Evolutionary conservation across 768 basidiomycete species (phyloP).

Genomic region (Tylopilus felleus): DNA sequence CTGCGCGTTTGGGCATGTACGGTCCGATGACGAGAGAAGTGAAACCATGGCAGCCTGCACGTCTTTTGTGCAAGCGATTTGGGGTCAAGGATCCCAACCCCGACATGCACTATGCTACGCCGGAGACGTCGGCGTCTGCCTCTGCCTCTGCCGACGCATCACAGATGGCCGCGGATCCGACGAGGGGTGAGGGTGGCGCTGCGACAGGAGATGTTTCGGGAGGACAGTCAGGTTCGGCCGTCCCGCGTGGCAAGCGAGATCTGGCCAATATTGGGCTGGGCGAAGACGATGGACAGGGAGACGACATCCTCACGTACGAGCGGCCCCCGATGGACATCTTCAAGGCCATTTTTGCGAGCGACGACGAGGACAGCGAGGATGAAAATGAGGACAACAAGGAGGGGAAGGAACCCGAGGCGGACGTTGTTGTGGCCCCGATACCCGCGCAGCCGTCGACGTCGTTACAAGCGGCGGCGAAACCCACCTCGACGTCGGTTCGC

Average conservation of each 20-base stretch:
- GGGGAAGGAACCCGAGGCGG: conserved; percentile 23
- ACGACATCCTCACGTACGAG: conserved; percentile 84
- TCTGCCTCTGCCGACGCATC: conserved; percentile 16
- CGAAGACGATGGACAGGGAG: conserved; percentile 87
- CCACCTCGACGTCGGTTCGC: background rate
- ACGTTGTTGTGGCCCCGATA: conserved; percentile 1
- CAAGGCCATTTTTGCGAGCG: conserved; percentile 97
- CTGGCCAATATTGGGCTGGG: conserved; percentile 84
- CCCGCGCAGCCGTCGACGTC: conserved; percentile 12
- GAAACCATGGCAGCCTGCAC: conserved; percentile 75
- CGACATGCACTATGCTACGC: conserved; percentile 38
- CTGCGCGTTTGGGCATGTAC: conserved; percentile 86
- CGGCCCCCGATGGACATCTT: conserved; percentile 90
- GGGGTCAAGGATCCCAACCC: conserved; percentile 86
- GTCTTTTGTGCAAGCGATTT: conserved; percentile 89
- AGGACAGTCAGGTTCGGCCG: background rate
- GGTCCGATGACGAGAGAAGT: conserved; percentile 80
- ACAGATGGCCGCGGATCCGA: conserved; percentile 3
- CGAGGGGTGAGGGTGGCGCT: background rate
- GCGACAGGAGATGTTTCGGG: background rate
- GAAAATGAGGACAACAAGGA: conserved; percentile 40
- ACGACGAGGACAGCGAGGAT: conserved; percentile 81
- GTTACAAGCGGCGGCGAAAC: background rate
- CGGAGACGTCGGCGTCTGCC: conserved; percentile 24
- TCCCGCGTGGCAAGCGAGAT: conserved; percentile 43